Evolutionary conservation across 805 yeast genomes (phyloP), one percentile per base, ranked within the genome.

Genomic region (Clavispora phyllophila): DNA sequence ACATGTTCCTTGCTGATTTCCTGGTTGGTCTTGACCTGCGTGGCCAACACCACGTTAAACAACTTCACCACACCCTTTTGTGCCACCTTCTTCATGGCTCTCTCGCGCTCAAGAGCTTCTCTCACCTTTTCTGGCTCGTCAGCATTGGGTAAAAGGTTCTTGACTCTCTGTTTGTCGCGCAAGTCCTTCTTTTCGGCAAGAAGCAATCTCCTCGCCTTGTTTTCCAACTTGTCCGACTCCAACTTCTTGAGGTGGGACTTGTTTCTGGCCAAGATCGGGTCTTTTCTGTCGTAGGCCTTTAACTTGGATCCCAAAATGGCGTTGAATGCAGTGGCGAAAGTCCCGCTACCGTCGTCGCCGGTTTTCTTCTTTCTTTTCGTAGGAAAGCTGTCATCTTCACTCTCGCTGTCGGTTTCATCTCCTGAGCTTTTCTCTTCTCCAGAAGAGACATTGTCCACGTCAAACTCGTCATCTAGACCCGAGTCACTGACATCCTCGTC

Each of bases 181-280:
- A 73, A 62, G 41, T 73, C 78, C 57, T 79, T 83, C 72, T 82
- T 86, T 57, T 93, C 98, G 2, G 76, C 74, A 12, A 79, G 63
- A 14, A 91, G 47, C 17, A 81, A 78, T 50, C 83, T 73, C 55
- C 79, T 81, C 9, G 96, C 98, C 60, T 88, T 86, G 46, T 79
- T 77, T 54, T 91, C 97, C 36, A 93, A 68, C 56, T 84, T 86
- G 40, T 86, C 87, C 25, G 81, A 76, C 53, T 90, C 96, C 43
- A 85, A 74, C 51, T 86, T 82, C 64, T 82, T 83, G 39, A 81
- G 47, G 0, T 82, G 76, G 33, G 75, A 72, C 51, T 84, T 85
- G 56, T 86, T 85, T 65, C 98, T 81, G 7, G 91, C 90, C 65
- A 91, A 73, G 43, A 91, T 87, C 3, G 99, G 99, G 60, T 90